A percentile compares a stretch with the other conserved stretches of the same genome.
Conservation (phyloP, 148 eudicot species). For the Silene latifolia region DNA sequence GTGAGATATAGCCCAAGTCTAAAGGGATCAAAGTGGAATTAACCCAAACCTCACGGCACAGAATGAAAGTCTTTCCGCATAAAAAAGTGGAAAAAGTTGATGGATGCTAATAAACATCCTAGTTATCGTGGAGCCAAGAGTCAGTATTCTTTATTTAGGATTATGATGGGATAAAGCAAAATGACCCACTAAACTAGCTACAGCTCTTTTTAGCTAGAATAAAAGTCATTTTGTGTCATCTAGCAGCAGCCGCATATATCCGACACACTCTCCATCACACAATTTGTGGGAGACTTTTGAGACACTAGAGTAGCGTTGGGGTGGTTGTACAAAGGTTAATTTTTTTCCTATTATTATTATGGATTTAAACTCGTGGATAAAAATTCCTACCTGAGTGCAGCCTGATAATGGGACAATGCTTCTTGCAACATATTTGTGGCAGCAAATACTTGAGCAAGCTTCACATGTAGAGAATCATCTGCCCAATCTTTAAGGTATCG, state of each 20-base stretch:
- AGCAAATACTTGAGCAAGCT: conserved; percentile 96
- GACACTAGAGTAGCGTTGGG: not conserved
- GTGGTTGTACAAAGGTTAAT: not conserved
- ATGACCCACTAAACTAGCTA: not conserved
- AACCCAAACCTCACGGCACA: not conserved
- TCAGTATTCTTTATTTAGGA: not conserved
- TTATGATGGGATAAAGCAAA: no score
- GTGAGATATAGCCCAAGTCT: not conserved
- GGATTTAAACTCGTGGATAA: not conserved
- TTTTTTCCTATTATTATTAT: not conserved
- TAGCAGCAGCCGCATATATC: not conserved
- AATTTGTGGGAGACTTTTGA: not conserved
- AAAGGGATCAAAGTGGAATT: no score
- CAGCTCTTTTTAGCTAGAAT: not conserved
- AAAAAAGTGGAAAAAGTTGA: no score
- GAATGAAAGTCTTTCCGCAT: not conserved
- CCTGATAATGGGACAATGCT: conserved; percentile 84
- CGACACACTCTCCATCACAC: not conserved
- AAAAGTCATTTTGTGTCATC: not conserved
- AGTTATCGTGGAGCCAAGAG: not conserved
- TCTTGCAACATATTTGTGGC: conserved; percentile 95
- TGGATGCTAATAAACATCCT: not conserved
- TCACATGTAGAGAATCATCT: conserved; percentile 93
- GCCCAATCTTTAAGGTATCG: conserved; percentile 97
- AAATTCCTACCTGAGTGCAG: conserved; percentile 71